Percentiles rank a stretch among this genome's conserved stretches.
These are phyloP conservation scores for Prunus yedoensis DNA, from an alignment of 331 rosid genomes.

Conservation along the genomic window DNA sequence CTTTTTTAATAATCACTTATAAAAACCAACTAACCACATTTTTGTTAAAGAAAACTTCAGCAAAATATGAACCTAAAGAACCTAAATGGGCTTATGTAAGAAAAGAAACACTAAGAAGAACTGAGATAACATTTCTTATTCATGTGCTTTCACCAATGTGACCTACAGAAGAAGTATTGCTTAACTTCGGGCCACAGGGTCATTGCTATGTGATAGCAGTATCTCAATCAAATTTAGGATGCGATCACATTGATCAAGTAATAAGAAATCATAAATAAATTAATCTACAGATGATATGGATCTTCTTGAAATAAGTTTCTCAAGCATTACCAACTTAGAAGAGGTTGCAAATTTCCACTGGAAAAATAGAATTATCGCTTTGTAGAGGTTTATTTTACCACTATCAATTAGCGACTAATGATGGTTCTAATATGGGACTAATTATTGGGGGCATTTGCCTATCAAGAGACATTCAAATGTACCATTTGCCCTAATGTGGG, in stretches of 20 bases:
- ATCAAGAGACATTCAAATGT: slow-evolving; percentile 28
- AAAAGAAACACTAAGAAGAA: neutral
- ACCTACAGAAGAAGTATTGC: neutral
- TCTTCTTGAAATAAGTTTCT: neutral
- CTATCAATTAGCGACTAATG: slow-evolving; percentile 1
- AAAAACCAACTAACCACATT: neutral
- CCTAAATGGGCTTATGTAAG: neutral
- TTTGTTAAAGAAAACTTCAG: neutral
- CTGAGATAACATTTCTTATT: neutral
- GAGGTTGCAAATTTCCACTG: neutral
- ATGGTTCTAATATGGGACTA: slow-evolving; percentile 22
- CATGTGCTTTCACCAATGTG: neutral
- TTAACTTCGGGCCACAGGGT: neutral
- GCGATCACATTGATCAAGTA: neutral
- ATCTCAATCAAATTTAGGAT: neutral
- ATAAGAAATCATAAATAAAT: neutral
- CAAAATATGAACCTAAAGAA: neutral
- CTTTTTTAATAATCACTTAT: neutral
- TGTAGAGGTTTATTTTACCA: slow-evolving; percentile 6
- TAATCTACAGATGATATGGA: neutral
- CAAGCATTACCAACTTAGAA: neutral
- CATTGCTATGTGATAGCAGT: neutral
- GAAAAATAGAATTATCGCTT: neutral
- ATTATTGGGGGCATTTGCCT: slow-evolving; percentile 40
- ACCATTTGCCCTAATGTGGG: slow-evolving; percentile 37